Evolutionary conservation across 192 early-diverging fungal genomes (phyloP).

Genomic region (Ambispora gerdemannii): DNA sequence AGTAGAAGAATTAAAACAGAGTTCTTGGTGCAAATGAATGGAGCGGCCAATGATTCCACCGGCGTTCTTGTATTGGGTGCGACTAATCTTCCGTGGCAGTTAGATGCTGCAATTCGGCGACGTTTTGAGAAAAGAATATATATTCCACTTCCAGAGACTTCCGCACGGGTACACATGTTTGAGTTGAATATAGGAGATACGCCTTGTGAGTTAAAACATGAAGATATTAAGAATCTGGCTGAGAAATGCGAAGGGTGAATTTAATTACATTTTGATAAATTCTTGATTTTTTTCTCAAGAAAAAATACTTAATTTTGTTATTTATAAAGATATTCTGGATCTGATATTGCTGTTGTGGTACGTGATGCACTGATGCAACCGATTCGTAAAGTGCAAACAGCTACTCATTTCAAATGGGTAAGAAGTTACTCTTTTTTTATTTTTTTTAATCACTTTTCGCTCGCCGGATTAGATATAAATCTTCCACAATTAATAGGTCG

Average conservation of each 20-base stretch:
- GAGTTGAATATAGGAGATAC: constrained; percentile 90
- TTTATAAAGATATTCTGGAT: constrained; percentile 76
- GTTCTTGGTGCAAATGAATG: constrained; percentile 98
- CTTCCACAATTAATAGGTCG: constrained; percentile 44
- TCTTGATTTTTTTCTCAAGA: not conserved
- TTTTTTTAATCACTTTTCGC: no score
- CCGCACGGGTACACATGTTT: constrained; percentile 89
- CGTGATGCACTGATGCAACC: constrained; percentile 98
- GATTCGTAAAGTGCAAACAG: constrained; percentile 90
- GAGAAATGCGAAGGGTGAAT: constrained; percentile 77
- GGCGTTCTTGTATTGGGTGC: constrained; percentile 96
- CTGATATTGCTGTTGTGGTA: constrained; percentile 92
- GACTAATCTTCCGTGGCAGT: constrained; percentile 96
- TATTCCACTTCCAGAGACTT: constrained; percentile 90
- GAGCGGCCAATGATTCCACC: constrained; percentile 92
- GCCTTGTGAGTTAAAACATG: constrained; percentile 68
- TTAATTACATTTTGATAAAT: not conserved
- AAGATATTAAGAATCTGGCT: constrained; percentile 75
- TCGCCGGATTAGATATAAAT: no score
- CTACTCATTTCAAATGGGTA: constrained; percentile 88
- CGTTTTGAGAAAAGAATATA: constrained; percentile 98
- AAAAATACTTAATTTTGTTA: not conserved
- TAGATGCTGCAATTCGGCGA: constrained; percentile 90
- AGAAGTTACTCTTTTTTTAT: constrained; percentile 14
- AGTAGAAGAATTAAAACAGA: constrained; percentile 95